phyloP scores from a whole-genome alignment of 2,329 filamentous ascomycete genomes.

The Neofusicoccum parvum region DNA sequence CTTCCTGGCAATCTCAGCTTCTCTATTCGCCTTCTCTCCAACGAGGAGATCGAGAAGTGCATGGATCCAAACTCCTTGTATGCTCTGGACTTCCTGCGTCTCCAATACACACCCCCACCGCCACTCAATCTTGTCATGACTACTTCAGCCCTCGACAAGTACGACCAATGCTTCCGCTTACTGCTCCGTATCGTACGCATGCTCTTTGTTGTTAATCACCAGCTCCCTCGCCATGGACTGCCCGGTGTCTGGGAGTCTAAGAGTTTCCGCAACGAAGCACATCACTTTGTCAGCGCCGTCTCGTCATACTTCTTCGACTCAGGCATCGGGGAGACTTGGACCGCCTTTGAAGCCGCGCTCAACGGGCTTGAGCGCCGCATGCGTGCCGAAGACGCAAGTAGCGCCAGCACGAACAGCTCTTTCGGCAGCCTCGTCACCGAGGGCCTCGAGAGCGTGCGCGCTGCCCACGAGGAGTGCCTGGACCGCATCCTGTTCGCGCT shows the following conservation, averaged over 20 bases:
- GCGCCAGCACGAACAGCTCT: constrained; percentile 41
- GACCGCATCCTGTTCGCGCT: constrained; percentile 75
- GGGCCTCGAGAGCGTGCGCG: constrained; percentile 68
- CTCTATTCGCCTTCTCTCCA: constrained; percentile 76
- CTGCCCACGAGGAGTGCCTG: constrained; percentile 71
- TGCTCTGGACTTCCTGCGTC: constrained; percentile 87
- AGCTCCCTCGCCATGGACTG: constrained; percentile 34
- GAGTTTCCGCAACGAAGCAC: constrained; percentile 72
- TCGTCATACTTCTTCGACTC: constrained; percentile 79
- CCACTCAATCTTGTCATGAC: constrained; percentile 76
- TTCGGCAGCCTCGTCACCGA: constrained; percentile 51
- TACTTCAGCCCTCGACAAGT: constrained; percentile 69
- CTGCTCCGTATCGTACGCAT: constrained; percentile 77
- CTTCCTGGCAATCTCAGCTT: constrained; percentile 61
- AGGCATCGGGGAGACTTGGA: constrained; percentile 75
- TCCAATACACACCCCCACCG: constrained; percentile 78
- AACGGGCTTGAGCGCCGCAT: constrained; percentile 63
- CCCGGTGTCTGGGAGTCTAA: background rate
- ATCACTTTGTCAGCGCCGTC: constrained; percentile 75
- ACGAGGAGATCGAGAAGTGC: constrained; percentile 78
- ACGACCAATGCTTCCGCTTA: constrained; percentile 82
- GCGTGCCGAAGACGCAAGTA: constrained; percentile 42
- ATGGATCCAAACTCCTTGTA: constrained; percentile 81
- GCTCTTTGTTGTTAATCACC: constrained; percentile 65
- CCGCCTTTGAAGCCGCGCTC: constrained; percentile 67